These are phyloP conservation scores for Phoma sp. DNA, from an alignment of 2,329 filamentous ascomycete species.

Conservation along the genomic window DNA sequence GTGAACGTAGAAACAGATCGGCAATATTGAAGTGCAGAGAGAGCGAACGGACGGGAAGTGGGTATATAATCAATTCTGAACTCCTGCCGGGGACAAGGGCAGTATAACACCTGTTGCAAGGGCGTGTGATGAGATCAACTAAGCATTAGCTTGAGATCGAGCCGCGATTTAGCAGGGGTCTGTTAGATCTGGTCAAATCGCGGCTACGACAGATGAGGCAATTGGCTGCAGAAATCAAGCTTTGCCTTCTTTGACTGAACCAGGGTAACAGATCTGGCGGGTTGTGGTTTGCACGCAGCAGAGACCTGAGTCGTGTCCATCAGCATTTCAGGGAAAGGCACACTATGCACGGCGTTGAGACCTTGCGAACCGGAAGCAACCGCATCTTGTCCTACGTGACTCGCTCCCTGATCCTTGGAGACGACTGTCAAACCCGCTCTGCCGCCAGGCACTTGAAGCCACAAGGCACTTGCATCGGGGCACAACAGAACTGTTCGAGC, in stretches of 20 bases:
- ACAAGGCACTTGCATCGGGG: constrained; percentile 27
- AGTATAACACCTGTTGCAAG: constrained; percentile 39
- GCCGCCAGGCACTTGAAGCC: constrained; percentile 34
- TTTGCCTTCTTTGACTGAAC: constrained; percentile 31
- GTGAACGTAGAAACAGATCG: constrained; percentile 15
- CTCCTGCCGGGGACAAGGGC: constrained; percentile 30
- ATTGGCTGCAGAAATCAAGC: constrained; percentile 38
- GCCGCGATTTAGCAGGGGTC: constrained; percentile 37
- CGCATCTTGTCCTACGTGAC: constrained; percentile 33
- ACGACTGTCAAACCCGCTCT: constrained; percentile 25
- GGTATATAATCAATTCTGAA: constrained; percentile 16
- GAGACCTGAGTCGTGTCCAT: constrained; percentile 38
- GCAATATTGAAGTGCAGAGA: background rate
- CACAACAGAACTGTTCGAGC: constrained; percentile 17
- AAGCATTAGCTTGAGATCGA: constrained; percentile 40
- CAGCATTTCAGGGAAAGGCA: constrained; percentile 34
- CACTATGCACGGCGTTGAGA: constrained; percentile 25
- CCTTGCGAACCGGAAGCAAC: constrained; percentile 31
- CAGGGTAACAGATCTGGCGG: constrained; percentile 29
- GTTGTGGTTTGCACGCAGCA: constrained; percentile 24
- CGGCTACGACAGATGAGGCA: constrained; percentile 39
- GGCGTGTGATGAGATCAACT: constrained; percentile 43
- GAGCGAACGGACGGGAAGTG: constrained; percentile 16
- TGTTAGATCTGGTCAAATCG: constrained; percentile 27
- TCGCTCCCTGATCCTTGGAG: constrained; percentile 30